Evolutionary conservation across 345 rosid species (phyloP).

Genomic region (Boechera retrofracta): DNA sequence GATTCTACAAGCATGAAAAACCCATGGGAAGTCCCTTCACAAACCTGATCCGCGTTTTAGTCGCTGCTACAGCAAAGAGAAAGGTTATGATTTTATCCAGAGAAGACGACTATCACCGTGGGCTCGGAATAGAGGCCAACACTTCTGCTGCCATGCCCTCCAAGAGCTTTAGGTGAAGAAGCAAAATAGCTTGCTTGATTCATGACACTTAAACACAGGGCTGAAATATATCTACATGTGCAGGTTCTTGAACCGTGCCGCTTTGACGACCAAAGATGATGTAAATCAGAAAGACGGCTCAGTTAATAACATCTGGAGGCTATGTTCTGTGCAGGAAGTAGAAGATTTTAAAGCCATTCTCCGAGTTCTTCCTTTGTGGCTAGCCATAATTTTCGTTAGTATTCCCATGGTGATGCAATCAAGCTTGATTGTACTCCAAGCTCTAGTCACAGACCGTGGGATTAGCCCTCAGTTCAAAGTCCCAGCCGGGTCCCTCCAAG

Average conservation of each 20-base stretch:
- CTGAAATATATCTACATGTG: background rate
- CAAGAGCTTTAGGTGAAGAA: background rate
- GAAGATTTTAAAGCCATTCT: constrained; percentile 64
- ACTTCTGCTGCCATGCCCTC: background rate
- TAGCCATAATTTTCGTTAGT: constrained; percentile 43
- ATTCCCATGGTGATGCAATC: constrained; percentile 40
- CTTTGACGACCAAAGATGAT: background rate
- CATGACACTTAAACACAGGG: background rate
- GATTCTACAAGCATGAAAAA: background rate
- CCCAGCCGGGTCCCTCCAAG: constrained; percentile 55
- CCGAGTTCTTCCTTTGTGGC: constrained; percentile 50
- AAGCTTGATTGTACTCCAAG: constrained; percentile 56
- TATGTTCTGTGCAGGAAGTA: constrained; percentile 56
- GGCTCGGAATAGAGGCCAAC: background rate
- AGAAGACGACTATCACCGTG: background rate
- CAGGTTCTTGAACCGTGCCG: background rate
- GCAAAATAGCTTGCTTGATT: background rate
- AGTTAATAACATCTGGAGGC: constrained; percentile 51
- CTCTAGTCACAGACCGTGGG: constrained; percentile 53
- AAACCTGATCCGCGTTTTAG: background rate
- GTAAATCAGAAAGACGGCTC: no score
- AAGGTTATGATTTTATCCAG: background rate
- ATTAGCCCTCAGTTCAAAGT: constrained; percentile 52
- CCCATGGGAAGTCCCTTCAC: background rate
- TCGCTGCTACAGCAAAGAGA: background rate